Evolutionary conservation across 1,139 yeast species (phyloP), one percentile per base, ranked within the genome.

Genomic region (Zygosaccharomyces pseudobailii): DNA sequence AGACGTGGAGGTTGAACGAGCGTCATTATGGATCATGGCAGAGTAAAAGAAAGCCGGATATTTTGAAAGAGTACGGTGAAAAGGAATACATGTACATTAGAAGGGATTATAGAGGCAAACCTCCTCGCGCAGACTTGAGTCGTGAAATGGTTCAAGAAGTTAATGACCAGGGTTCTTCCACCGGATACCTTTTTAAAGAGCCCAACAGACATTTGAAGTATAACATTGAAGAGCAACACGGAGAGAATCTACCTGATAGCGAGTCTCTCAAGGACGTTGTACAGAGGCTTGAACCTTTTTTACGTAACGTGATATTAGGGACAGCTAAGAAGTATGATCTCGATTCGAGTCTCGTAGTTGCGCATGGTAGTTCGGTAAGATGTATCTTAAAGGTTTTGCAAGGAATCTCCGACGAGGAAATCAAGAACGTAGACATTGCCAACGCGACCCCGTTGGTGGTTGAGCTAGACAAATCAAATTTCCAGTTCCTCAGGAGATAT

Each of bases 21-120:
- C 74, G 94, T 50, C 94, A 85, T 65, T 85, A 86, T 63, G 95
- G 95, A 1, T 71, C 76, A 28, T 76, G 84, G 62, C 94, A 85
- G 66, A 92, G 92, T n/a, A 70, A 74, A 39, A 72, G 80, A 47
- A 82, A 84, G 59, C 74, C 75, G 42, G 74, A 74, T 19, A 75
- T 83, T 3, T 66, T 77, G 51, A 55, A 69, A 33, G 69, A 77
- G 56, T 75, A 78, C 48, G 87, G 87, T 7, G 71, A 77, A 52
- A 78, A 78, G 23, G 69, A 80, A 58, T 85, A 78, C 64, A 82
- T 81, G 74, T 79, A 69, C 56, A 78, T 84, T 62, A 73, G 95
- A 58, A 73, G 95, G 55, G 79, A 83, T 40, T 84, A 72, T 59
- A 68, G 76, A 43, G 94, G 90, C 4, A 71, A 77, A 48, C 95